These are phyloP conservation scores for Silybum marianum DNA, from an alignment of 129 eudicot species.

Conservation along the genomic window DNA sequence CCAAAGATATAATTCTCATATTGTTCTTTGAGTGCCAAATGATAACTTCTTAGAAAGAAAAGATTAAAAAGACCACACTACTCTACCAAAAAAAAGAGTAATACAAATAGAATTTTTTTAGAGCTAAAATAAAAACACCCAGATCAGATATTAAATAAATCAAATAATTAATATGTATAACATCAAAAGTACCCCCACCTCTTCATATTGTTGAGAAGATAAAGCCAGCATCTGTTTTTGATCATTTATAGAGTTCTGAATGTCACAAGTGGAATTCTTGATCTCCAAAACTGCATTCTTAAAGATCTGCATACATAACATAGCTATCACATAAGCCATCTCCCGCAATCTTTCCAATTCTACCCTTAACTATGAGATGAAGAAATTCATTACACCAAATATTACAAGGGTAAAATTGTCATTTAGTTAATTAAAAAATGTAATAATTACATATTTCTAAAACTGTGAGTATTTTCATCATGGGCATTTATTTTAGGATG, in stretches of 20 bases:
- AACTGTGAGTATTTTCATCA: background rate
- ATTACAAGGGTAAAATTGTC: background rate
- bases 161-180: background rate
- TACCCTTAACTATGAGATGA: background rate
- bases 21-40: background rate
- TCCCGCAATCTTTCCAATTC: background rate
- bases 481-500: background rate
- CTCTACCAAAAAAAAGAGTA: background rate
- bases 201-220: constrained; percentile 80
- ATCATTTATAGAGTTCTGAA: constrained; percentile 59
- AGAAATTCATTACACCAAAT: background rate
- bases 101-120: background rate
- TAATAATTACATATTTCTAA: background rate
- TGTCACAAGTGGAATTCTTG: constrained; percentile 52
- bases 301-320: constrained; percentile 56
- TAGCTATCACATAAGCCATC: constrained; percentile 9
- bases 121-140: background rate
- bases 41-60: constrained; percentile 5
- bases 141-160: background rate
- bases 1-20: background rate
- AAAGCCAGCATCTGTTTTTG: constrained; percentile 56
- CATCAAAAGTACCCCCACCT: constrained; percentile 42
- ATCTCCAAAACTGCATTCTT: constrained; percentile 58
- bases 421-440: background rate
- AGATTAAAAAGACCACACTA: background rate